Evolutionary conservation across 2,329 filamentous ascomycete genomes (phyloP).

Genomic region (Cercospora zeina): DNA sequence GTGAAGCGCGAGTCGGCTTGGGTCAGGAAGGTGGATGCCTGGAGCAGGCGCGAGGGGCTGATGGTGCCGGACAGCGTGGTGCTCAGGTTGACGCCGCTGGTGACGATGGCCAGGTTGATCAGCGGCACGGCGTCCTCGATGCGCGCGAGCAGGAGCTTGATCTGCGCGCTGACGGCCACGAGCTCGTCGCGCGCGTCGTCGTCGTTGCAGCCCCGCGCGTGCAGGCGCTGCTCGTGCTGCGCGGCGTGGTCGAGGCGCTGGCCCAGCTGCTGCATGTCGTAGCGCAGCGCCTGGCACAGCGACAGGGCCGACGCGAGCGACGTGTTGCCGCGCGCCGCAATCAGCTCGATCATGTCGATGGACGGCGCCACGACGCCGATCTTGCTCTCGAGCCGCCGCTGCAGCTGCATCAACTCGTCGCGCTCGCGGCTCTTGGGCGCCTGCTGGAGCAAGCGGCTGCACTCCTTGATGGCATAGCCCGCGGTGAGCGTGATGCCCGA

Average conservation of each 20-base stretch:
- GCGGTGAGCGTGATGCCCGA: conserved; percentile 85
- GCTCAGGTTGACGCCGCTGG: conserved; percentile 83
- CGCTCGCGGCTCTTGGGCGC: conserved; percentile 68
- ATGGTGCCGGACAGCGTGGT: conserved; percentile 77
- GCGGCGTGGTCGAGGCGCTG: conserved; percentile 71
- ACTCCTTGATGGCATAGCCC: conserved; percentile 80
- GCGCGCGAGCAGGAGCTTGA: conserved; percentile 69
- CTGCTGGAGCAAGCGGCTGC: conserved; percentile 71
- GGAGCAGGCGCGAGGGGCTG: conserved; percentile 84
- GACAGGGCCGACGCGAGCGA: conserved; percentile 81
- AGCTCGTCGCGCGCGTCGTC: conserved; percentile 65
- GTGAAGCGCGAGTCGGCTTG: conserved; percentile 83
- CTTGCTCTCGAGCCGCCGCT: conserved; percentile 76
- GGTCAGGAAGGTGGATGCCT: conserved; percentile 88
- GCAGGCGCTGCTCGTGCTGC: conserved; percentile 58
- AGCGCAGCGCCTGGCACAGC: conserved; percentile 77
- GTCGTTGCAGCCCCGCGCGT: conserved; percentile 46
- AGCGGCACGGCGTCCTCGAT: conserved; percentile 92
- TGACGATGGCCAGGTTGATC: conserved; percentile 90
- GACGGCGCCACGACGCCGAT: conserved; percentile 91
- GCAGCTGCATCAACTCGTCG: conserved; percentile 70
- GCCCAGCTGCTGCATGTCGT: conserved; percentile 79
- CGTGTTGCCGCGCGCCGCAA: conserved; percentile 73
- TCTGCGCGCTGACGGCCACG: conserved; percentile 68
- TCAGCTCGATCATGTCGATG: conserved; percentile 89